Conservation (phyloP, 2,329 filamentous ascomycete species). For the Phyllosticta citrichinensis region DNA sequence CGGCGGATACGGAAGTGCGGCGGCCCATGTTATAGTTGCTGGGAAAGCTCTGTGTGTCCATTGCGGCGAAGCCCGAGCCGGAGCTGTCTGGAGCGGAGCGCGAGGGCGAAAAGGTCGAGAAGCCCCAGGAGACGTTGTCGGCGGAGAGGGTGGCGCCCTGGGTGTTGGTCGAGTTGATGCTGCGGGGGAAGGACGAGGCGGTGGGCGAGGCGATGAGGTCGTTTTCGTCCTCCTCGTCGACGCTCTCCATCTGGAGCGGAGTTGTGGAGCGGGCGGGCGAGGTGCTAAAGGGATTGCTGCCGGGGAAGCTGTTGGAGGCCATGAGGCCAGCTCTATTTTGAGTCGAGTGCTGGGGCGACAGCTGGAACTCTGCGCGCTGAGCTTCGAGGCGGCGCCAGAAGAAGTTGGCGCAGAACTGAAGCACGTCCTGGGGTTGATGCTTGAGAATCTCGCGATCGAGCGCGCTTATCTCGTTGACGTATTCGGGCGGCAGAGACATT, state of each 20-base stretch:
- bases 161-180: constrained; percentile 31
- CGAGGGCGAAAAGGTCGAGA: constrained; percentile 22
- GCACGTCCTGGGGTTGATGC: constrained; percentile 51
- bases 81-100: constrained; percentile 21
- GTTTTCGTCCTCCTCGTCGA: constrained; percentile 73
- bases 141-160: constrained; percentile 21
- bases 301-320: constrained; percentile 65
- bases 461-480: constrained; percentile 50
- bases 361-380: constrained; percentile 50
- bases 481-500: constrained; percentile 33
- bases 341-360: constrained; percentile 37
- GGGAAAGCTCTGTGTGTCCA: constrained; percentile 63
- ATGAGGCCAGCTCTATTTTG: constrained; percentile 39
- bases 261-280: constrained; percentile 34
- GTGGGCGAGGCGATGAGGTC: constrained; percentile 69
- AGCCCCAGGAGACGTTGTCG: constrained; percentile 14
- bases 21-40: constrained; percentile 89
- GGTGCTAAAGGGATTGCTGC: constrained; percentile 59
- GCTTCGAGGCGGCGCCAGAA: constrained; percentile 55
- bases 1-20: constrained; percentile 91
- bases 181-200: constrained; percentile 34
- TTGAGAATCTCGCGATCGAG: constrained; percentile 52
- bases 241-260: constrained; percentile 46
- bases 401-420: constrained; percentile 62
- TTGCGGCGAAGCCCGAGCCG: constrained; percentile 36